Base-by-base conservation (phyloP, 306 rosid genomes). In the Ormosia emarginata region DNA sequence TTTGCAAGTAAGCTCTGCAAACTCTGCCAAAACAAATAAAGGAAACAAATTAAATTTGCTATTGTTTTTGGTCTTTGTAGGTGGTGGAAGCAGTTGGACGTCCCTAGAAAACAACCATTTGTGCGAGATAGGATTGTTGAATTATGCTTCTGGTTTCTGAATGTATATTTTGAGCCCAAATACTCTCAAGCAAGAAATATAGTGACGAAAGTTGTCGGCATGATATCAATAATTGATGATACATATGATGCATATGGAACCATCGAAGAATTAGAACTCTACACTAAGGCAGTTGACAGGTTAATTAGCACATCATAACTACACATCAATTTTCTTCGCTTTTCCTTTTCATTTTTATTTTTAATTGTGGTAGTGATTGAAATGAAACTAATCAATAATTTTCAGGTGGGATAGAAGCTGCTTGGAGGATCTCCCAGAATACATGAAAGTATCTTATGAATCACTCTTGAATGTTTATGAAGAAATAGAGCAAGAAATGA, bases 141-240 rank as follows among this genome's bases (percentile, higher is more conserved):
- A 67, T 53, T 61, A 7, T 81, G 50, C 36, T 55, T 53, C 46
- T 81, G 80, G 85, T 7, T 30, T 8, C 15, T 81, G 40, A 6
- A 2, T 0, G 70, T 50, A 11, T 81, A 74, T 11, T 81, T 13
- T 66, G 80, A 81, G 58, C 85, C 76, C 0, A 53, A 67, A 44
- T 75, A 66, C 55, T 74, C 76, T 29, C 77, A 70, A 70, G 90
- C 89, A 59, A 47, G 86, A 34, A 67, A 36, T 53, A 7, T 67
- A 39, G 8, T 55, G 17, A 40, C 7, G 13, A 67, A 67, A 78
- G 7, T 67, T 29, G 29, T 14, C 2, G 6, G 18, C 34, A 24
- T 55, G 2, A 0, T 78, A 8, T 7, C 82, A 14, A n/a, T 55
- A 8, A 11, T 67, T 67, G 82, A 78, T 8, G 81, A 77, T 39